Evolutionary conservation across 768 basidiomycete genomes (phyloP), one percentile per base, ranked within the genome.

Genomic region (Tubosaeta sp.): DNA sequence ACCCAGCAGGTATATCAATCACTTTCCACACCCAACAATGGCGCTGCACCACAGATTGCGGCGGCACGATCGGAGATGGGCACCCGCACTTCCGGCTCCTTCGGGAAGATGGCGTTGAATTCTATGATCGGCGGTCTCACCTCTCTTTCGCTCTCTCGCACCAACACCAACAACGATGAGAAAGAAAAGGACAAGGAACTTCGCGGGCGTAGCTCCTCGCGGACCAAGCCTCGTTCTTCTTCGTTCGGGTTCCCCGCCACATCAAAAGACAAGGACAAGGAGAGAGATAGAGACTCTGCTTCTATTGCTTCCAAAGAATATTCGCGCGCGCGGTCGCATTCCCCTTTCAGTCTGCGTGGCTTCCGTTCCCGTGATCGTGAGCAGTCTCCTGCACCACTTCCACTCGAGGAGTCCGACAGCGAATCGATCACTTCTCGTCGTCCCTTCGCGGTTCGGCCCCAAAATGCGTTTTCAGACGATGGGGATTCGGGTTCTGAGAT

Each of bases 341-440:
- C 91, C 2, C 89, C 94, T 38, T 95, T 97, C 66, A 74, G 74
- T 39, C 79, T 91, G 51, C 77, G 89, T 39, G 77, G 88, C 32
- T 79, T 83, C 51, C 79, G 87, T 55, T 72, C 78, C 9, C 73
- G 80, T 47, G 76, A 77, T 50, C 72, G 81, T 25, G 82, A 84
- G 1, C 60, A 74, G 6, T 85, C 83, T 4, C 84, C 79, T 26
- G 72, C 77, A 0, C 79, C 81, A 29, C 75, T 81, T 61, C 79
- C 76, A 35, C 68, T 85, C 63, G 82, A 83, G 39, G 73, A 78
- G 46, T 74, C 83, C 4, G 79, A 84, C 52, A 74, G 77, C 38
- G 78, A 81, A 41, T 69, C 67, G 0, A 46, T 71, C 50, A 54
- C 16, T 14, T 60, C 43, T 35, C 59, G 65, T 8, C 69, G 69